Evolutionary conservation across 2,329 filamentous ascomycete species (phyloP).

Genomic region (Pseudofabraea citricarpa): DNA sequence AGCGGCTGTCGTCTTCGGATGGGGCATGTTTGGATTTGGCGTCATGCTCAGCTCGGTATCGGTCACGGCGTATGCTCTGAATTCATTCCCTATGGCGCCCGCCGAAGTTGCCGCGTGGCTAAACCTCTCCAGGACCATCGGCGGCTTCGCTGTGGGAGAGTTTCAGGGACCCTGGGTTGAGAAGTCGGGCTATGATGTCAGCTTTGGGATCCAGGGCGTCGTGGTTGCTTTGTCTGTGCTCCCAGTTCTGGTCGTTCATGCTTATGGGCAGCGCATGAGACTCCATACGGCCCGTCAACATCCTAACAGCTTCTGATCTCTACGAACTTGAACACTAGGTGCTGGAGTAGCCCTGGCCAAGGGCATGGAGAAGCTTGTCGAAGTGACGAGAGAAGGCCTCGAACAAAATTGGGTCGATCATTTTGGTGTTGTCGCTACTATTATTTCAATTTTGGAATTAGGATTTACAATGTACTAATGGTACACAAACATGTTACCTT

Average conservation of each 20-base stretch:
- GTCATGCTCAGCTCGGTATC: conserved; percentile 17
- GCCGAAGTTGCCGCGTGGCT: conserved; percentile 15
- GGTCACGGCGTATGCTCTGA: conserved; percentile 13
- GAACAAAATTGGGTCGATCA: too few relatives aligned
- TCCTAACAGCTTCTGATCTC: background rate
- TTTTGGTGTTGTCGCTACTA: too few relatives aligned
- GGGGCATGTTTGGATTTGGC: conserved; percentile 21
- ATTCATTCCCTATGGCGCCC: conserved; percentile 15
- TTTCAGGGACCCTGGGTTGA: conserved; percentile 19
- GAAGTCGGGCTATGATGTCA: conserved; percentile 13
- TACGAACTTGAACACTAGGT: too few relatives aligned
- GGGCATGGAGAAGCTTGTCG: too few relatives aligned
- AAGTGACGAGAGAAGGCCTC: too few relatives aligned
- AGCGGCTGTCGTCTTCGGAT: conserved; percentile 15
- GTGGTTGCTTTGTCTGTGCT: conserved; percentile 14
- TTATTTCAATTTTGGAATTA: too few relatives aligned
- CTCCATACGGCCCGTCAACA: background rate
- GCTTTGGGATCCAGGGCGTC: conserved; percentile 18
- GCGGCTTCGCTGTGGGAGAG: conserved; percentile 20
- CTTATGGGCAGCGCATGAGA: conserved; percentile 14
- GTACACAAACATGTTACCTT: too few relatives aligned
- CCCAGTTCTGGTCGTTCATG: conserved; percentile 8
- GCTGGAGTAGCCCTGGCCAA: too few relatives aligned
- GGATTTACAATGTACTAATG: too few relatives aligned
- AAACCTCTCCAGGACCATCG: conserved; percentile 15